These are phyloP conservation scores for Arachis stenosperma DNA, from an alignment of 306 rosid genomes.

Conservation along the genomic window DNA sequence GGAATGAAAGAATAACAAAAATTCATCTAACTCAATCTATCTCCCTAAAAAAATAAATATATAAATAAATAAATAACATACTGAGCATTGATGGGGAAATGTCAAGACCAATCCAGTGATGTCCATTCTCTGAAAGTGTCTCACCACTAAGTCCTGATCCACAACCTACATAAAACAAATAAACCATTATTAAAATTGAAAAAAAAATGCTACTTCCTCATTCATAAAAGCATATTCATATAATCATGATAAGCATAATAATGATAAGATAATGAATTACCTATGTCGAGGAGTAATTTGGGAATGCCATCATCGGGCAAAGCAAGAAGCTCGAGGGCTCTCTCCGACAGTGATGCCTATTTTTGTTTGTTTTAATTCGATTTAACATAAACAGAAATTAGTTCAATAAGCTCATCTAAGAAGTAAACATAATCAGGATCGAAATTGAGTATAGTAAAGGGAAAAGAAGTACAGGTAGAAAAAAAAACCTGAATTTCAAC, in stretches of 20 bases:
- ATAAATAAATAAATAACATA: conserved; percentile 37
- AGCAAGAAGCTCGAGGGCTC: conserved; percentile 87
- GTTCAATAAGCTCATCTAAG: neutral
- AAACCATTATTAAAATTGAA: neutral
- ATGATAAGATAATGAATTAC: conserved; percentile 40
- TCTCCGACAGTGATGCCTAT: conserved; percentile 63
- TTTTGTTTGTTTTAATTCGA: neutral
- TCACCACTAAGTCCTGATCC: conserved; percentile 98
- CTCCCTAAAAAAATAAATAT: neutral
- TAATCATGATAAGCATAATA: too few species aligned
- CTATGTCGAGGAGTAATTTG: conserved; percentile 83
- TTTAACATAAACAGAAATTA: neutral
- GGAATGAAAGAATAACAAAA: neutral
- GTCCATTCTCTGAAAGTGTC: conserved; percentile 73
- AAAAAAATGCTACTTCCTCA: too few species aligned
- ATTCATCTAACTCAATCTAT: too few species aligned
- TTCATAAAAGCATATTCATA: neutral
- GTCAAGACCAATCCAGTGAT: conserved; percentile 94
- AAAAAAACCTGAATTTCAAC: conserved; percentile 70
- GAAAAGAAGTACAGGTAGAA: neutral
- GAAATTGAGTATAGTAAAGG: neutral
- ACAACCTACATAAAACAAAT: conserved; percentile 59
- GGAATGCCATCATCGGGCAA: conserved; percentile 79
- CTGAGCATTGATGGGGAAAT: conserved; percentile 95
- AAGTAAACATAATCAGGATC: neutral